Base-by-base conservation (phyloP, 495 filamentous ascomycete genomes). In the Aspergillus heteromorphus region DNA sequence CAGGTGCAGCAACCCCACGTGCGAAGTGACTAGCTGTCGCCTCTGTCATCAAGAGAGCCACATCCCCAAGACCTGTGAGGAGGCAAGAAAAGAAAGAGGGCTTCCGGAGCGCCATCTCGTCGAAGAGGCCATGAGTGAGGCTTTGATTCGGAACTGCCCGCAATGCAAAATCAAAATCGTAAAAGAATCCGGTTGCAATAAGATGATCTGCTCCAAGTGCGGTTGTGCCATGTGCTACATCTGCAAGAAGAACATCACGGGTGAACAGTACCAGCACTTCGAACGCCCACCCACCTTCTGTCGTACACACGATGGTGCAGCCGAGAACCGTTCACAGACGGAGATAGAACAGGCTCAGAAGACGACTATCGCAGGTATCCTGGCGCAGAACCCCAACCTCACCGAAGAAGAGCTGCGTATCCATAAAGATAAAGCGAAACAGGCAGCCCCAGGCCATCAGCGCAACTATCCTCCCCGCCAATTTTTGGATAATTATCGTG, bases 141-240 rank as follows among this genome's bases (percentile, higher is more conserved):
- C 89, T 19, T 59, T 95, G 52, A 85, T 95, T 20, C 78, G 90
- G 17, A 67, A 58, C n/a, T 76, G 73, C 48, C 69, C 70, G 1
- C 83, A 75, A 34, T 96, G 91, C 77, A 89, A 88, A 25, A 27
- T 67, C 13, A 62, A 62, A 11, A 69, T 74, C 40, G 73, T 95
- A 63, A 96, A 95, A 64, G 79, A 85, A 51, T 66, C 73, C 29
- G 91, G 91, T 9, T 96, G 91, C 72, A 96, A 96, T 68, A 95
- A 91, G 71, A 86, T 95, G 73, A 75, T 62, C 0, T 95, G 90
- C 60, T 70, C 73, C 1, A 73, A 74, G 14, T 92, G 88, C 57
- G 17, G 51, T 4, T 83, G 83, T 30, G 41, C 89, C 64, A 75
- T 79, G 67, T 68, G 87, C 63, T 91, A 92, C 58, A 73, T 90